phyloP scores from a whole-genome alignment of 805 yeast genomes.

The Saccharomycopsis synnaedendra region DNA sequence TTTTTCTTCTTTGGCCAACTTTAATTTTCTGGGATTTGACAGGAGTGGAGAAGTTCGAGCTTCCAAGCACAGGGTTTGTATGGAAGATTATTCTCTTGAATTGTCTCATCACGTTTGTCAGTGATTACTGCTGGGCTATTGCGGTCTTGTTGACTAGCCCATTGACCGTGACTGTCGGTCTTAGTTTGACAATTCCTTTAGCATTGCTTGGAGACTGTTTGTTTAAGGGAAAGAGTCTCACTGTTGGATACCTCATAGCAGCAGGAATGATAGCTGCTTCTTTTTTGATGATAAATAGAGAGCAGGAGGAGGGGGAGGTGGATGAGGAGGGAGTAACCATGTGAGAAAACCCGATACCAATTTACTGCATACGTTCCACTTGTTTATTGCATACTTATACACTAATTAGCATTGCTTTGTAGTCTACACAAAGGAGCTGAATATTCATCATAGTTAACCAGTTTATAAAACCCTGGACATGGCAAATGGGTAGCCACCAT shows the following conservation, averaged over 20 bases:
- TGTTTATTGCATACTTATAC: not conserved
- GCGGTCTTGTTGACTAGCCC: constrained; percentile 93
- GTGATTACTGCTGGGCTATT: constrained; percentile 93
- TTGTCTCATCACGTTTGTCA: constrained; percentile 67
- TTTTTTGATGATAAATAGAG: constrained; percentile 72
- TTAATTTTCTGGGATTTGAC: constrained; percentile 49
- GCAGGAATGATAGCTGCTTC: constrained; percentile 74
- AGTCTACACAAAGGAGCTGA: too few species aligned
- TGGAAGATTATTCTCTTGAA: constrained; percentile 46
- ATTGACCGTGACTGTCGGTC: constrained; percentile 88
- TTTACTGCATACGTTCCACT: not conserved
- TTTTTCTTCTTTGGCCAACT: constrained; percentile 74
- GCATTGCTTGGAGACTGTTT: constrained; percentile 88
- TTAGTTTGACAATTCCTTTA: constrained; percentile 86
- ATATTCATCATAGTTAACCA: too few species aligned
- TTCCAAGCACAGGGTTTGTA: constrained; percentile 37
- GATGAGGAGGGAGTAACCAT: not conserved
- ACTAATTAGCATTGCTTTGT: not conserved
- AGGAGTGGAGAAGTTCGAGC: constrained; percentile 59
- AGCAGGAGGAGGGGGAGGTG: constrained; percentile 50
- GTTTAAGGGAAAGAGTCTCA: constrained; percentile 51
- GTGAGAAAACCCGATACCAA: not conserved
- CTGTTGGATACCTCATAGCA: constrained; percentile 60
- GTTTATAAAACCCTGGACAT: constrained; percentile 2
- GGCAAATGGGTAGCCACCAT: constrained; percentile 37